These are phyloP conservation scores for Neurospora crassa DNA, from an alignment of 2,329 filamentous ascomycete genomes.

Conservation along the genomic window DNA sequence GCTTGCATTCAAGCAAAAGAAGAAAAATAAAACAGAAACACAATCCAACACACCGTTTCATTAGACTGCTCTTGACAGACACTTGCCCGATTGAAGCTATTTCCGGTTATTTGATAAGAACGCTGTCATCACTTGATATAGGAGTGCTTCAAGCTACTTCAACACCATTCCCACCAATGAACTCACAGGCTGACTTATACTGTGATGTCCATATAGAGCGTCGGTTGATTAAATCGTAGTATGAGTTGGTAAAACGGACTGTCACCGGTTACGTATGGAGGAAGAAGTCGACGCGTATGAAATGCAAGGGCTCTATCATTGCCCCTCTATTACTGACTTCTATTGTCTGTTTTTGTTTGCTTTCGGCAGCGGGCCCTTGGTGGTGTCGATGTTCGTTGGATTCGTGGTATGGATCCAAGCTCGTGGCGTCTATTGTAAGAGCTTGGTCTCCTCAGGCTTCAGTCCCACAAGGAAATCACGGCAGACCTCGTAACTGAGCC, in stretches of 20 bases:
- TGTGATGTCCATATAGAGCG: background rate
- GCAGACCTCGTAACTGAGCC: conserved; percentile 93
- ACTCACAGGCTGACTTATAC: background rate
- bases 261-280: background rate
- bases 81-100: background rate
- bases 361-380: background rate
- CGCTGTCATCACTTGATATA: background rate
- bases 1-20: background rate
- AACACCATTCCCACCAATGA: background rate
- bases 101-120: background rate
- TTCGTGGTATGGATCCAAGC: background rate
- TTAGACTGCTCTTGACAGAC: background rate
- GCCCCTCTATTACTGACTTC: background rate
- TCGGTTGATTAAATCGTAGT: background rate
- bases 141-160: background rate
- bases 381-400: background rate
- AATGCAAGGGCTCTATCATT: background rate
- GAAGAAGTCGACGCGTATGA: background rate
- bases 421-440: conserved; percentile 16
- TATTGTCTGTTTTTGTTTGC: background rate
- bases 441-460: conserved; percentile 32
- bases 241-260: background rate
- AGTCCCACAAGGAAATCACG: conserved; percentile 72
- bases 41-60: background rate
- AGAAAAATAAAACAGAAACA: background rate